Percentiles rank a stretch among this genome's conserved stretches.
Conservation (phyloP, 306 rosid species). For the Trifolium repens region DNA sequence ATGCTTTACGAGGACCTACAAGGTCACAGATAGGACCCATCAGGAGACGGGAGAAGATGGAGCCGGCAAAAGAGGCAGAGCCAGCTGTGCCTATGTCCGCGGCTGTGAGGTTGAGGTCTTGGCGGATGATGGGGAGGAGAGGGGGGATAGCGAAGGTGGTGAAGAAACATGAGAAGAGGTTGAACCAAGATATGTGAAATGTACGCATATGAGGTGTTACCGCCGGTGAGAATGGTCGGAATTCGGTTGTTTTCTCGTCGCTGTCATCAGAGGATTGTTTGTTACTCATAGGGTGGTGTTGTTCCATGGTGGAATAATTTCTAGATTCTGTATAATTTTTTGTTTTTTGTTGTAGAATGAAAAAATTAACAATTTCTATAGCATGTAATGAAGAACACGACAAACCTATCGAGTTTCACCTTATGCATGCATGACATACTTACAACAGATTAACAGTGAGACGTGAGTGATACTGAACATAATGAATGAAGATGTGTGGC, state of each 20-base stretch:
- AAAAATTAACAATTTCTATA: not conserved
- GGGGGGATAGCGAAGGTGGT: slow-evolving; percentile 74
- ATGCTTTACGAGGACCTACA: slow-evolving; percentile 59
- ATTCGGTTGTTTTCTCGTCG: slow-evolving; percentile 52
- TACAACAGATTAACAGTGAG: too few species aligned
- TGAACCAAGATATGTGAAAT: slow-evolving; percentile 71
- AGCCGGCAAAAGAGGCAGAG: slow-evolving; percentile 57
- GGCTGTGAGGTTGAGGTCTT: slow-evolving; percentile 58
- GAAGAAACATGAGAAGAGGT: slow-evolving; percentile 70
- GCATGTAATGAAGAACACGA: not conserved
- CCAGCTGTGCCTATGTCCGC: slow-evolving; percentile 51
- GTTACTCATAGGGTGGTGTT: not conserved
- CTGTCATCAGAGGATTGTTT: not conserved
- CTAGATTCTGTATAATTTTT: not conserved
- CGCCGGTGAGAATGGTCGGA: slow-evolving; percentile 46
- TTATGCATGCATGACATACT: too few species aligned
- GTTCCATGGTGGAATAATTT: not conserved
- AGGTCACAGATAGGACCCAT: slow-evolving; percentile 69
- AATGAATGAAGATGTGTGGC: too few species aligned
- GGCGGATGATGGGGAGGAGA: slow-evolving; percentile 57
- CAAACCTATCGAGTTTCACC: too few species aligned
- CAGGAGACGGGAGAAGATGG: slow-evolving; percentile 67
- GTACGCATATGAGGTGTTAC: slow-evolving; percentile 63
- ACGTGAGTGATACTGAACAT: too few species aligned
- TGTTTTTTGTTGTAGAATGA: not conserved